Evolutionary conservation across 163 green algal species (phyloP).

Genomic region (Trebouxia gelatinosa): DNA sequence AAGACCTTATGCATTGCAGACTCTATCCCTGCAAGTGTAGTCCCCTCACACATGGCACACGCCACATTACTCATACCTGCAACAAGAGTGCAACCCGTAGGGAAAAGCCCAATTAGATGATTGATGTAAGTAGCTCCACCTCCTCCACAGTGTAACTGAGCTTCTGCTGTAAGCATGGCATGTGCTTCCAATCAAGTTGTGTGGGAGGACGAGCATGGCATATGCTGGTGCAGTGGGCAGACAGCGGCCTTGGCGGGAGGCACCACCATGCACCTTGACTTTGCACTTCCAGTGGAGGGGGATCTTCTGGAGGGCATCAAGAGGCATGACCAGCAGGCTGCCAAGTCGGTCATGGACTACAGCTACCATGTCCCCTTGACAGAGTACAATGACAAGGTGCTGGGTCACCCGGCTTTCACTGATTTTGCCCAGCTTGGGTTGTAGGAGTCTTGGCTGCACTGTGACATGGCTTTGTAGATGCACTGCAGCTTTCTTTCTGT

Average conservation of each 20-base stretch:
- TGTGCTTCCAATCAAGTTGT: background rate
- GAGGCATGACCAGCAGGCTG: constrained; percentile 68
- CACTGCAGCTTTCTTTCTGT: too few species aligned
- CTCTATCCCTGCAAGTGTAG: background rate
- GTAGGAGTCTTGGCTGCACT: too few species aligned
- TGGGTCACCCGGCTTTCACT: too few species aligned
- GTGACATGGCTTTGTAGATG: too few species aligned
- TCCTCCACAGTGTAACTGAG: too few species aligned
- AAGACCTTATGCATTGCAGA: background rate
- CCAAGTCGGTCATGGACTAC: constrained; percentile 84
- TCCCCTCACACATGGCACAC: background rate
- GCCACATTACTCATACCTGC: background rate
- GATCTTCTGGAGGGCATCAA: constrained; percentile 75
- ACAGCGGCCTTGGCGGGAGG: constrained; percentile 87
- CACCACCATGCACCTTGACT: constrained; percentile 98
- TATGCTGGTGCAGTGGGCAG: constrained; percentile 64
- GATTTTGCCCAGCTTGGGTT: too few species aligned
- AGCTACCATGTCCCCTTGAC: constrained; percentile 96
- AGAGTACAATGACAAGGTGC: constrained; percentile 74
- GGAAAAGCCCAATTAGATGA: too few species aligned
- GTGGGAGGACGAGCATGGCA: background rate
- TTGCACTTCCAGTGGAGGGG: constrained; percentile 85
- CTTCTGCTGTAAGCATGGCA: too few species aligned
- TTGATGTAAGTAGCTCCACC: too few species aligned
- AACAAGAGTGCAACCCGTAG: background rate